A percentile compares a stretch with the other conserved stretches of the same genome.
Conservation (phyloP, 2,329 filamentous ascomycete species). For the Leptographium radiaticola region DNA sequence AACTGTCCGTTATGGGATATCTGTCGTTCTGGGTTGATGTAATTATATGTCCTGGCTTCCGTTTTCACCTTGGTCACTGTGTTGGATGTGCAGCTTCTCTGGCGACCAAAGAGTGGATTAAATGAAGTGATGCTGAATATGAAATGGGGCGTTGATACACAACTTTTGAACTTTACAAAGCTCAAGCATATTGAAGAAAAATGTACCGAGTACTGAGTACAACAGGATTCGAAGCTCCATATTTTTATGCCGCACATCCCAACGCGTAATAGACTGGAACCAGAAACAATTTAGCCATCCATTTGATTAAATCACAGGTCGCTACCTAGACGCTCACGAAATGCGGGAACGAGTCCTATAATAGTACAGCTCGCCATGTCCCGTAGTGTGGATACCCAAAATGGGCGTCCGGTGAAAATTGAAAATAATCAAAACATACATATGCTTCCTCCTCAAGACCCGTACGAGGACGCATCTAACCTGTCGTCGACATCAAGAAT, state of each 20-base stretch:
- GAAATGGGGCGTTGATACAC: neutral
- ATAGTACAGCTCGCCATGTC: neutral
- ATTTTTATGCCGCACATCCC: neutral
- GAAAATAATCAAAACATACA: neutral
- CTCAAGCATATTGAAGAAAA: neutral
- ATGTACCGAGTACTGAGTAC: too few relatives aligned
- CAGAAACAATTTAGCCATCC: neutral
- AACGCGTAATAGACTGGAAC: neutral
- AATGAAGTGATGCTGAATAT: neutral
- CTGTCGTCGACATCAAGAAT: constrained; percentile 43
- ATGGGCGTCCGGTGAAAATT: too few relatives aligned
- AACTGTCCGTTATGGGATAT: neutral
- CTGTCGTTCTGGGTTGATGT: neutral
- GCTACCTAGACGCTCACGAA: neutral
- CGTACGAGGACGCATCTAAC: constrained; percentile 34
- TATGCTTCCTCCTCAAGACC: neutral
- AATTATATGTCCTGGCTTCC: neutral
- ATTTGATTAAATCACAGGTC: neutral
- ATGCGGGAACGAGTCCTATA: neutral
- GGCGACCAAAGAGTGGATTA: neutral
- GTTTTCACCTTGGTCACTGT: neutral
- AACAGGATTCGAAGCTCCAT: too few relatives aligned
- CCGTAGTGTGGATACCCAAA: neutral
- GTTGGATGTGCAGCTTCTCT: neutral
- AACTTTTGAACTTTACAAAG: neutral